phyloP scores from a whole-genome alignment of 2,329 filamentous ascomycete species.

The Alternaria sp. region DNA sequence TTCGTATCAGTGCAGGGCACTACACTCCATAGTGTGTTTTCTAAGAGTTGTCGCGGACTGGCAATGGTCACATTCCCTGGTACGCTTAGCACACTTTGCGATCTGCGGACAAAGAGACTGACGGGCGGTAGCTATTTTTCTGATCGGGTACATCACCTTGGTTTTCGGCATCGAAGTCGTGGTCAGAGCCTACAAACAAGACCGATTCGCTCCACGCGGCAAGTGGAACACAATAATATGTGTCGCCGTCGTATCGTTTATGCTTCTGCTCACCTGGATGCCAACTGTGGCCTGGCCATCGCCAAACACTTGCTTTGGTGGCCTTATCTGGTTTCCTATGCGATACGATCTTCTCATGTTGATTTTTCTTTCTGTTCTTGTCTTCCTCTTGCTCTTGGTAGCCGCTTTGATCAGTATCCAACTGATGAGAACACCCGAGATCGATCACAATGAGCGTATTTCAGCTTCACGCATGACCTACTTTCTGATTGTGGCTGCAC shows the following conservation, averaged over 20 bases:
- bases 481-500: conserved; percentile 66
- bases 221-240: conserved; percentile 69
- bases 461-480: conserved; percentile 75
- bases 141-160: conserved; percentile 71
- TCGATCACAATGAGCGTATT: conserved; percentile 68
- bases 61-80: conserved; percentile 51
- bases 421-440: conserved; percentile 62
- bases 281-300: conserved; percentile 65
- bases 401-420: conserved; percentile 65
- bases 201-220: conserved; percentile 65
- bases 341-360: conserved; percentile 68
- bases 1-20: conserved; percentile 51
- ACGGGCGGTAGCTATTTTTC: conserved; percentile 65
- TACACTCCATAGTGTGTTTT: conserved; percentile 49
- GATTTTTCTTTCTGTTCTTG: conserved; percentile 61
- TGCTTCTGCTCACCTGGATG: conserved; percentile 65
- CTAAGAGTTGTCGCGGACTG: conserved; percentile 45
- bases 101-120: conserved; percentile 15
- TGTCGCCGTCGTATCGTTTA: conserved; percentile 59
- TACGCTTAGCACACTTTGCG: conserved; percentile 30
- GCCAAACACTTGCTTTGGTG: conserved; percentile 70
- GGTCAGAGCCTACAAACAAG: conserved; percentile 62
- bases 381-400: conserved; percentile 60
- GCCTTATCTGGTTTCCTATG: conserved; percentile 72
- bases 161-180: conserved; percentile 71